These are phyloP conservation scores for Acanthamoeba rhysodes DNA, from an alignment of 208 protist species.

Conservation along the genomic window DNA sequence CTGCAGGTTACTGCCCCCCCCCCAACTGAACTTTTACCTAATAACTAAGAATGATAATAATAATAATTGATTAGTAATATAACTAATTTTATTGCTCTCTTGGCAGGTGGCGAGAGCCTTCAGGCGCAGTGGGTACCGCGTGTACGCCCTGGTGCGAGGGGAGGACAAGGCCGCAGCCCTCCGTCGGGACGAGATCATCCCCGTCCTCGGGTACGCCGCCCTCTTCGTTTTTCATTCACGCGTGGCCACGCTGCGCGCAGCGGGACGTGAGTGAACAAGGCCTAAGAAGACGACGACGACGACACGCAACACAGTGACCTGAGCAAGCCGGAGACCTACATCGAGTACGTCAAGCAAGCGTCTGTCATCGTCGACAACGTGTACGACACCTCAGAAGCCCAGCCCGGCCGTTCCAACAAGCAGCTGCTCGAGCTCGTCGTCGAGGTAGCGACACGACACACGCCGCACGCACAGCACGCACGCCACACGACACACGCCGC, in stretches of 20 bases:
- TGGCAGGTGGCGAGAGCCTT: slow-evolving; percentile 69
- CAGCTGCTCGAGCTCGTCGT: slow-evolving; percentile 60
- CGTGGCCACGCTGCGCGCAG: not conserved
- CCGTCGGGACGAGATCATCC: slow-evolving; percentile 42
- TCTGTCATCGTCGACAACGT: slow-evolving; percentile 75
- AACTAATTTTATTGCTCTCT: too few relatives aligned
- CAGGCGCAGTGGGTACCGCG: slow-evolving; percentile 64
- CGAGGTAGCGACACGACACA: not conserved
- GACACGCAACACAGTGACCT: not conserved
- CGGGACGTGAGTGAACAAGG: not conserved
- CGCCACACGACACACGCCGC: not conserved
- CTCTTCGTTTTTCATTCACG: not conserved
- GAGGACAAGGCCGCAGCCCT: slow-evolving; percentile 49
- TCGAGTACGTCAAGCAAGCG: slow-evolving; percentile 10
- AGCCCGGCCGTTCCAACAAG: not conserved
- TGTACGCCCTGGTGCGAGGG: slow-evolving; percentile 62
- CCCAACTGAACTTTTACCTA: not conserved
- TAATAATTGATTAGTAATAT: too few relatives aligned
- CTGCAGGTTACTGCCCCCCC: not conserved
- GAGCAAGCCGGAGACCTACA: slow-evolving; percentile 65
- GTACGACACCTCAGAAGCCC: not conserved
- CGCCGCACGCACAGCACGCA: not conserved
- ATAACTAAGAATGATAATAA: too few relatives aligned
- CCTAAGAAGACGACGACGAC: too few relatives aligned
- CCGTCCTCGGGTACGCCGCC: slow-evolving; percentile 54